These are phyloP conservation scores for Coffea canephora DNA, from an alignment of 257 asterid species.

Conservation along the genomic window DNA sequence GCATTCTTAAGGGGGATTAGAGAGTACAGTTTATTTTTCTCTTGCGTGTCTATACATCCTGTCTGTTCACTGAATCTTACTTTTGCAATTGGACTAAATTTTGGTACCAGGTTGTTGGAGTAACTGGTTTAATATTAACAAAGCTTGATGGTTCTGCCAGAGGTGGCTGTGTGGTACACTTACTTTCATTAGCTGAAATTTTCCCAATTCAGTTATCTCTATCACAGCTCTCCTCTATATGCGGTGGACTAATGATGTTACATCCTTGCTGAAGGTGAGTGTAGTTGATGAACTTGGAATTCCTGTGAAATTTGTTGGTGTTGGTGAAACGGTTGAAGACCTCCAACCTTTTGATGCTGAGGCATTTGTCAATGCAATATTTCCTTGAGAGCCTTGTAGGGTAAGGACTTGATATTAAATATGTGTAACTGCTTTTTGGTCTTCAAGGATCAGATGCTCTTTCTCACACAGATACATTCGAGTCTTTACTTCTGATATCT, in stretches of 20 bases:
- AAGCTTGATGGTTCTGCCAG: constrained; percentile 97
- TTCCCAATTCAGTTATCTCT: neutral
- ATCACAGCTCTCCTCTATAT: neutral
- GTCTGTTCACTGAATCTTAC: neutral
- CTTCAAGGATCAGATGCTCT: neutral
- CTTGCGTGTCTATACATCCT: neutral
- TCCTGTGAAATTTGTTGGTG: constrained; percentile 94
- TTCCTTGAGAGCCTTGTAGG: constrained; percentile 50
- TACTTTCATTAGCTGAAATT: neutral
- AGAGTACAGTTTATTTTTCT: neutral
- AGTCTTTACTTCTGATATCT: neutral
- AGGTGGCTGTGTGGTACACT: constrained; percentile 95
- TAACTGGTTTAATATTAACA: constrained; percentile 93
- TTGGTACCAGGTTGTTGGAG: constrained; percentile 74
- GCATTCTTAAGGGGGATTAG: neutral
- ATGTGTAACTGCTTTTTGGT: neutral
- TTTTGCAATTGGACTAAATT: neutral
- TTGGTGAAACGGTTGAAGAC: constrained; percentile 84
- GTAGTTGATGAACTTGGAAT: constrained; percentile 94
- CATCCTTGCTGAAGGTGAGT: constrained; percentile 57
- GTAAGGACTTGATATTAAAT: neutral
- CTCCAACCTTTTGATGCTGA: constrained; percentile 91
- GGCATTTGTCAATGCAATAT: constrained; percentile 85
- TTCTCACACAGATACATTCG: neutral
- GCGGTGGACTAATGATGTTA: neutral